Percentiles rank a stretch among this genome's conserved stretches.
Evolutionary conservation across 2,329 filamentous ascomycete genomes (phyloP).

Genomic region (Salinomyces thailandicus): DNA sequence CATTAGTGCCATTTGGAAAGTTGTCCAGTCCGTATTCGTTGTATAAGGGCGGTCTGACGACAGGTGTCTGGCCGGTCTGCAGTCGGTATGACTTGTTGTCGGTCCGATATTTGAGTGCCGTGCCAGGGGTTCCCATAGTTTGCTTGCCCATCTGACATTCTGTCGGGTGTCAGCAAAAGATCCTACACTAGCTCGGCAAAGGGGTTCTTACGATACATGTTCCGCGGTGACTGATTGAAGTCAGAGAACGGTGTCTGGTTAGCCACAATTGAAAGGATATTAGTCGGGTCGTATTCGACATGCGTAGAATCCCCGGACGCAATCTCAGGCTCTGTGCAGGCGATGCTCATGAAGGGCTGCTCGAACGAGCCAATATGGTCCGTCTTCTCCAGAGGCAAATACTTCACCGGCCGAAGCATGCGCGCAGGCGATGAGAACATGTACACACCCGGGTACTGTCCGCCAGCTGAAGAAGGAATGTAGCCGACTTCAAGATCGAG

Average conservation of each 20-base stretch:
- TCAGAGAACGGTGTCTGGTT: slow-evolving; percentile 99
- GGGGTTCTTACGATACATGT: no score
- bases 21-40: slow-evolving; percentile 96
- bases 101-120: slow-evolving; percentile 72
- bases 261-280: slow-evolving; percentile 92
- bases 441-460: slow-evolving; percentile 94
- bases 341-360: slow-evolving; percentile 97
- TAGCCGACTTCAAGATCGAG: slow-evolving; percentile 83
- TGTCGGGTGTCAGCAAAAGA: slow-evolving; percentile 25
- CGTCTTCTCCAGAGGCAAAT: slow-evolving; percentile 72
- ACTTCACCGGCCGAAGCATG: slow-evolving; percentile 88
- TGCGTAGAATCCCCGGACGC: slow-evolving; percentile 83
- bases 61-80: slow-evolving; percentile 90
- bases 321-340: slow-evolving; percentile 78
- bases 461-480: slow-evolving; percentile 74
- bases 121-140: slow-evolving; percentile 92
- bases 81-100: slow-evolving; percentile 96
- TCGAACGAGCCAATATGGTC: slow-evolving; percentile 90
- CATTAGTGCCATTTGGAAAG: slow-evolving; percentile 93
- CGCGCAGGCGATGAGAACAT: slow-evolving; percentile 76
- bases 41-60: slow-evolving; percentile 84
- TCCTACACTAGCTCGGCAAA: no score
- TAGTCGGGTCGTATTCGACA: slow-evolving; percentile 86
- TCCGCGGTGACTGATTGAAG: slow-evolving; percentile 95
- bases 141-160: slow-evolving; percentile 99